Base-by-base conservation (phyloP, 768 basidiomycete genomes). In the Rhizopogon roseolus region DNA sequence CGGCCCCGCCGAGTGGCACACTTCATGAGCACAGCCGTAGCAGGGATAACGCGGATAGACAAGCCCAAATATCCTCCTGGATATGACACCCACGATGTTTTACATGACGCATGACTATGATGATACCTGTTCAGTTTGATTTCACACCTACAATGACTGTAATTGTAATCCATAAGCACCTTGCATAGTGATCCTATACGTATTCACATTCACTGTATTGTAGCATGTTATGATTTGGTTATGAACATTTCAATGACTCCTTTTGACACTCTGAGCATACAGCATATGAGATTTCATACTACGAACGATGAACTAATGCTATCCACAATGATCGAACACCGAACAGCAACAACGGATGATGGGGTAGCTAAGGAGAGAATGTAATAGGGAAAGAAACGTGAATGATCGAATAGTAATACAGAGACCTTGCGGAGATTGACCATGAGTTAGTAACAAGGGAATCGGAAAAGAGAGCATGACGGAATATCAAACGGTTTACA, bases 371-470 rank as follows among this genome's bases (percentile, higher is more conserved):
- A 53, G 45, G 54, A 58, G 61, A 49, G 17, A 59, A 60, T 55
- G 32, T 48, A n/a, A 61, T 57, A 60, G 59, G 58, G 54, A 56
- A 63, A 64, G 59, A 57, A 60, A 55, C 27, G 25, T 43, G 53
- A 34, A 56, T 60, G 64, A 68, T 56, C 40, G 58, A 58, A 59
- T 62, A 69, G 53, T 60, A 52, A 54, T 64, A 69, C 60, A 69
- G 51, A 43, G 56, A 63, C 62, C 54, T 52, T 36, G 57, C 57
- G 36, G 60, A 68, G 62, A 59, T 60, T 64, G 43, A 52, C 62
- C 59, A 67, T 57, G 60, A 54, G 60, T 61, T 59, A 70, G 65
- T 51, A 60, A 60, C 56, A 69, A 60, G 32, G 69, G 60, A 62
- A 49, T 56, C 52, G 50, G 39, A 60, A 69, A 63, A 52, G 63